Conservation (phyloP, 2,329 filamentous ascomycete species). For the Drechslerella dactyloides region DNA sequence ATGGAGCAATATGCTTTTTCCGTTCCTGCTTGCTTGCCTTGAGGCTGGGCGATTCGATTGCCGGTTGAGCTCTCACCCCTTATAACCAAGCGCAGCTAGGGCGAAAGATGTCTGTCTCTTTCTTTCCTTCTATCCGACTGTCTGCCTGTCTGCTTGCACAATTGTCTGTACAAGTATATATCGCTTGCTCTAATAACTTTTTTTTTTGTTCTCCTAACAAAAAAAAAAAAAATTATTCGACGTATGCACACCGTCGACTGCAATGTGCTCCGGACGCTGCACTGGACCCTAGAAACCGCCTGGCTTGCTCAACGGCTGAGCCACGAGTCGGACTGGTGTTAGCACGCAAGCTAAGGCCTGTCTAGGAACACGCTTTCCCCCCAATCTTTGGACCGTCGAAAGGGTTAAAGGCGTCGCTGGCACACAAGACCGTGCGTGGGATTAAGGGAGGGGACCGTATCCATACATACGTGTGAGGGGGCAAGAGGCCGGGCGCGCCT, state of each 20-base stretch:
- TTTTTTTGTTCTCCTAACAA: no score
- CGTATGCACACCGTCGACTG: no score
- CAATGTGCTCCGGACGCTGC: neutral
- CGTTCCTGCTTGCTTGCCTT: neutral
- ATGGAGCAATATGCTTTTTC: neutral
- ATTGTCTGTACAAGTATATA: no score
- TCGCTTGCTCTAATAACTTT: no score
- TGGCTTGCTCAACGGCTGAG: neutral
- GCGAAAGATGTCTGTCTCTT: no score
- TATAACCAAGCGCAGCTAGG: neutral
- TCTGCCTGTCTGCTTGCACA: no score
- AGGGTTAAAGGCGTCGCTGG: neutral
- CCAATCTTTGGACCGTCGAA: neutral
- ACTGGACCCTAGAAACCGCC: neutral
- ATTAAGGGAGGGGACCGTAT: no score
- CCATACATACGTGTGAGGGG: neutral
- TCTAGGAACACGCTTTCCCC: neutral
- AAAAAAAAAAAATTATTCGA: no score
- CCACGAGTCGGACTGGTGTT: neutral
- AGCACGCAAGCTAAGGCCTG: neutral
- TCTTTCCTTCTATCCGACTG: no score
- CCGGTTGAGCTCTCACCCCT: neutral
- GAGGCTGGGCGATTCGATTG: neutral
- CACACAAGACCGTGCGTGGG: no score
- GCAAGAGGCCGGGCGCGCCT: neutral